Conservation (phyloP, 2,329 filamentous ascomycete species). For the Penicillium janthinellum region DNA sequence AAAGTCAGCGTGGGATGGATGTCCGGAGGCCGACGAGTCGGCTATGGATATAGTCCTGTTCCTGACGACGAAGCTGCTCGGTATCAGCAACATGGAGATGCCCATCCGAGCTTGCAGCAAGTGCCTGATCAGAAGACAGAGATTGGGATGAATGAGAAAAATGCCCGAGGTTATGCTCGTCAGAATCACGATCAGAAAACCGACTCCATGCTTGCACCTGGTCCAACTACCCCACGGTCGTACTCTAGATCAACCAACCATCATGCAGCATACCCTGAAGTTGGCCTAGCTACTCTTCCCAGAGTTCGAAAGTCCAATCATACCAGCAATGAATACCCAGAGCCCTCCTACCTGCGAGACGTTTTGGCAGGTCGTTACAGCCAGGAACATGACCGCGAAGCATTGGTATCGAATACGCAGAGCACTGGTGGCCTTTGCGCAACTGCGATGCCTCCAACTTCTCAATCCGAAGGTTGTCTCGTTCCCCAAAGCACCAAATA, state of each 20-base stretch:
- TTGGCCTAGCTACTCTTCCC: background rate
- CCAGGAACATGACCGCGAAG: constrained; percentile 1
- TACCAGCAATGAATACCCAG: background rate
- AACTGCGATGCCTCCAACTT: constrained; percentile 5
- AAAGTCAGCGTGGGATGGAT: constrained; percentile 47
- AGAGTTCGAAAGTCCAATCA: background rate
- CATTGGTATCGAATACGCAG: background rate
- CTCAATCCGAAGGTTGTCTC: constrained; percentile 8
- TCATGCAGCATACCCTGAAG: background rate
- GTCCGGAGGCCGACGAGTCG: constrained; percentile 42
- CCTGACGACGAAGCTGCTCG: constrained; percentile 24
- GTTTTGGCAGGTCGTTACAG: constrained; percentile 6
- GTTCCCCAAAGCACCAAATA: constrained; percentile 6
- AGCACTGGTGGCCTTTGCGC: constrained; percentile 1
- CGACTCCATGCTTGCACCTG: background rate
- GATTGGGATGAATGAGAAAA: background rate
- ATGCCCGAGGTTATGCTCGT: background rate
- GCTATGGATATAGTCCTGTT: constrained; percentile 44
- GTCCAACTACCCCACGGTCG: background rate
- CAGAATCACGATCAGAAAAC: background rate
- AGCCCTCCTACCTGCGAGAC: constrained; percentile 5
- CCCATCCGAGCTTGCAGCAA: background rate
- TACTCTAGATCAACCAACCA: background rate
- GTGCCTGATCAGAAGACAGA: background rate
- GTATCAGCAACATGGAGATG: background rate